Conservation (phyloP, 768 basidiomycete species). For the Sporobolomyces roseus region DNA sequence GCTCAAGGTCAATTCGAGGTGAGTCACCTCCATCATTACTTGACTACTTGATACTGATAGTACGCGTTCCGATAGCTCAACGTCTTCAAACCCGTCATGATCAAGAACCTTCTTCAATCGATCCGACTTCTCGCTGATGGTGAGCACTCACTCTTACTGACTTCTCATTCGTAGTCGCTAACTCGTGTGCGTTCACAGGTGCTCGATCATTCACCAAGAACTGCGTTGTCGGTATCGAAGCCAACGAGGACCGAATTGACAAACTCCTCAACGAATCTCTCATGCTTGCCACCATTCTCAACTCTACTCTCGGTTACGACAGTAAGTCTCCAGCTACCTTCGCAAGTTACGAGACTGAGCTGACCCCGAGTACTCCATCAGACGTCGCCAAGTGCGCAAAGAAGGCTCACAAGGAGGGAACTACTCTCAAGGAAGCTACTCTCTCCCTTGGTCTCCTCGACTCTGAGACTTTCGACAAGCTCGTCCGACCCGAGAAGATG, state of each 20-base stretch:
- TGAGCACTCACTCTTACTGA: conserved; percentile 47
- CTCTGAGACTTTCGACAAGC: conserved; percentile 86
- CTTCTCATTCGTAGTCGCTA: too few relatives aligned
- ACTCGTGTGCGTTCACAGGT: conserved; percentile 51
- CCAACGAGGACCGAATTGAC: conserved; percentile 90
- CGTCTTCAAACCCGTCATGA: conserved; percentile 98
- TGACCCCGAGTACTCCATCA: conserved; percentile 47
- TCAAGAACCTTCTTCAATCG: conserved; percentile 94
- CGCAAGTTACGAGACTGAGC: neutral
- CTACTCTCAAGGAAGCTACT: conserved; percentile 91
- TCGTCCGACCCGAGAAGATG: conserved; percentile 78
- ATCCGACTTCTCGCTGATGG: conserved; percentile 91
- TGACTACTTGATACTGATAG: neutral
- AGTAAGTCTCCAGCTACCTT: conserved; percentile 58
- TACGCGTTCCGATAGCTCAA: conserved; percentile 62
- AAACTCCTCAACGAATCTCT: conserved; percentile 86
- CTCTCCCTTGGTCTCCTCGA: conserved; percentile 79
- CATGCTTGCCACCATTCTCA: conserved; percentile 97
- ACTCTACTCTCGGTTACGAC: conserved; percentile 93
- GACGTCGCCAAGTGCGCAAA: conserved; percentile 98
- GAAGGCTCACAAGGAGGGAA: conserved; percentile 99
- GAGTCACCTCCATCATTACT: conserved; percentile 40
- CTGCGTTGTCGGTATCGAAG: conserved; percentile 91
- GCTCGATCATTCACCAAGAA: conserved; percentile 93
- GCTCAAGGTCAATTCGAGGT: conserved; percentile 97